These are phyloP conservation scores for Chamaecyparis obtusa DNA, from an alignment of 75 land plant species.

Conservation along the genomic window DNA sequence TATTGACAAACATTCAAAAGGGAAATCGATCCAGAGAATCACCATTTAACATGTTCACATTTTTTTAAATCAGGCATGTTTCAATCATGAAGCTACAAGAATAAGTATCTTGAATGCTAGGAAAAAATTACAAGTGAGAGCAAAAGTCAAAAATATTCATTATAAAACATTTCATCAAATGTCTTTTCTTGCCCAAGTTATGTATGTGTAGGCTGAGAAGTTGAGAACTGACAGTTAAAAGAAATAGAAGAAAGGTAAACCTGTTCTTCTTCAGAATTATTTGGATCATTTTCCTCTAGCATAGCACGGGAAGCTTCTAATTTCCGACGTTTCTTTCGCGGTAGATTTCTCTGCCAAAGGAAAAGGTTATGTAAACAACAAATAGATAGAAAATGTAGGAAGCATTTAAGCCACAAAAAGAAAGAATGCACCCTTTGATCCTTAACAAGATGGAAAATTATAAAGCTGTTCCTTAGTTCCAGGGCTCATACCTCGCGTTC, in stretches of 20 bases:
- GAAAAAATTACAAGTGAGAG: neutral
- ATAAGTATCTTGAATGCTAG: neutral
- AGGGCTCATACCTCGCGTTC: conserved; percentile 64
- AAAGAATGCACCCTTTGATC: neutral
- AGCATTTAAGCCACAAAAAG: neutral
- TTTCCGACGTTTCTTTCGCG: conserved; percentile 82
- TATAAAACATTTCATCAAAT: neutral
- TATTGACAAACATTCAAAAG: neutral
- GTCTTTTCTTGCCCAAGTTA: neutral
- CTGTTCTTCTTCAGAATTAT: conserved; percentile 13
- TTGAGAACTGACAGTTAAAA: neutral
- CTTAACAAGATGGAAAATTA: neutral
- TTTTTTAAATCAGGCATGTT: neutral
- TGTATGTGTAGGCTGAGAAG: neutral
- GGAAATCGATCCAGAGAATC: neutral
- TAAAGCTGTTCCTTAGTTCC: neutral
- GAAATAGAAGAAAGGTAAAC: conserved; percentile 15
- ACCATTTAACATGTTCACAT: neutral
- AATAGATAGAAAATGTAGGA: neutral
- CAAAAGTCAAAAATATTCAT: neutral
- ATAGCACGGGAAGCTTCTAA: conserved; percentile 84
- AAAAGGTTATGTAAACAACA: conserved; percentile 1
- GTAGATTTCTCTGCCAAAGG: conserved; percentile 75
- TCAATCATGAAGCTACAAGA: neutral
- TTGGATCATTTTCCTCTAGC: conserved; percentile 46